Evolutionary conservation across 2,329 filamentous ascomycete genomes (phyloP).

Genomic region (Didymella exigua): DNA sequence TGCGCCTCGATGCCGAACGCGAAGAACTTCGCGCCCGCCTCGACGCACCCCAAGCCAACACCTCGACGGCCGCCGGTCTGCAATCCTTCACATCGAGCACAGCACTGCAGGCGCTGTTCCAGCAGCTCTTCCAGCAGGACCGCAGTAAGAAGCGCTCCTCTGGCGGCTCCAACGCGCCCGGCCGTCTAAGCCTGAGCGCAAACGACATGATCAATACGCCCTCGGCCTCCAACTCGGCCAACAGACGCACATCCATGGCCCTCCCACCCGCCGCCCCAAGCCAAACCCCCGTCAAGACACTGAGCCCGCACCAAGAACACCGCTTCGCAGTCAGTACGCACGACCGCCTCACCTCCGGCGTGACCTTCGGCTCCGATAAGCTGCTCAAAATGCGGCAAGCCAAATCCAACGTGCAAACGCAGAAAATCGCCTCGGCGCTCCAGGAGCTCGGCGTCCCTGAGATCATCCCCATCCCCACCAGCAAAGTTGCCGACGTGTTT

Average conservation of each 20-base stretch:
- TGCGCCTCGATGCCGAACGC: constrained; percentile 85
- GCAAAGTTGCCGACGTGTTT: constrained; percentile 72
- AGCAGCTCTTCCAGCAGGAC: constrained; percentile 81
- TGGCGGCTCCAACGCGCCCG: constrained; percentile 33
- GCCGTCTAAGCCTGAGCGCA: constrained; percentile 48
- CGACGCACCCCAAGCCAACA: constrained; percentile 74
- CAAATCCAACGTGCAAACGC: constrained; percentile 76
- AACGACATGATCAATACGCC: constrained; percentile 47
- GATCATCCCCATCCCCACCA: constrained; percentile 75
- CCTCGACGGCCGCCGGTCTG: constrained; percentile 38
- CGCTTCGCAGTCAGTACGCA: constrained; percentile 85
- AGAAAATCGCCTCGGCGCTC: constrained; percentile 74
- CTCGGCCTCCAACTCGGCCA: constrained; percentile 37
- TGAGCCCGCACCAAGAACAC: constrained; percentile 75
- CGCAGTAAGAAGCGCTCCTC: constrained; percentile 82
- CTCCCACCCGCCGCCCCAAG: constrained; percentile 28
- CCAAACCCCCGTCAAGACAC: constrained; percentile 52
- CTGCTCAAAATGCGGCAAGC: constrained; percentile 78
- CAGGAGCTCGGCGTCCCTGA: constrained; percentile 73
- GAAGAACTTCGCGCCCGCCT: constrained; percentile 85
- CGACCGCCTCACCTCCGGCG: constrained; percentile 82
- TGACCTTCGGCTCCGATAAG: constrained; percentile 86
- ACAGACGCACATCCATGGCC: constrained; percentile 45
- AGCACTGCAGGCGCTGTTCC: constrained; percentile 78
- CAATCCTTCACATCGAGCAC: constrained; percentile 77